phyloP scores from a whole-genome alignment of 2,329 filamentous ascomycete genomes.

The Fusarium concolor region DNA sequence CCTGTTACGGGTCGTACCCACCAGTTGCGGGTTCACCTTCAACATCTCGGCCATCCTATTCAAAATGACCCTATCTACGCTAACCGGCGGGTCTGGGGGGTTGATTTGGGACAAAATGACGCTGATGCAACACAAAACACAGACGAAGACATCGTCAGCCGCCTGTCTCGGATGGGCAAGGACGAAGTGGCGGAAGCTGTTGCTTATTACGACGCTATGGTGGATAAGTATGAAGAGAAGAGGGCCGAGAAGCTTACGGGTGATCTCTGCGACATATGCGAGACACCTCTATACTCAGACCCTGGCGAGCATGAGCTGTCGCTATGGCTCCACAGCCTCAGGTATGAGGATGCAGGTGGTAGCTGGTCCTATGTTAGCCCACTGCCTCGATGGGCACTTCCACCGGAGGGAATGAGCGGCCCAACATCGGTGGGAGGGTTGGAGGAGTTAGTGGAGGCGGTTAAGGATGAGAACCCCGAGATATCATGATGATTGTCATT shows the following conservation, averaged over 20 bases:
- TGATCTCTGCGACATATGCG: slow-evolving; percentile 81
- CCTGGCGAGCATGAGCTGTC: slow-evolving; percentile 90
- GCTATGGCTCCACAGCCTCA: slow-evolving; percentile 91
- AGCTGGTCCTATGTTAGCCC: slow-evolving; percentile 89
- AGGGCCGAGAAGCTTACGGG: slow-evolving; percentile 96
- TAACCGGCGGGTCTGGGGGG: slow-evolving; percentile 91
- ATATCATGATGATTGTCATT: slow-evolving; percentile 45
- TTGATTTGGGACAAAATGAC: slow-evolving; percentile 76
- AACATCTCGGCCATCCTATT: slow-evolving; percentile 94
- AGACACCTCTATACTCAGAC: slow-evolving; percentile 92
- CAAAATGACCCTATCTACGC: slow-evolving; percentile 98
- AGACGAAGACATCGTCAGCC: slow-evolving; percentile 90
- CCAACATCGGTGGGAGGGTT: slow-evolving; percentile 74
- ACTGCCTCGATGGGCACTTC: slow-evolving; percentile 87
- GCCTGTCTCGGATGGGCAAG: slow-evolving; percentile 91
- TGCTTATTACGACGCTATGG: slow-evolving; percentile 93
- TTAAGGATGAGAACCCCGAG: slow-evolving; percentile 59
- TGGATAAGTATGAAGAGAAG: slow-evolving; percentile 87
- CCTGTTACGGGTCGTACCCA: slow-evolving; percentile 95
- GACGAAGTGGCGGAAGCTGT: slow-evolving; percentile 90
- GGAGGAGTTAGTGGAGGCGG: slow-evolving; percentile 69
- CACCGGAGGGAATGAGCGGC: slow-evolving; percentile 77
- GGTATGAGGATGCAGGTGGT: slow-evolving; percentile 86
- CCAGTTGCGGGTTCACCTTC: slow-evolving; percentile 93
- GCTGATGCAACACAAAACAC: slow-evolving; percentile 75